Evolutionary conservation across 495 filamentous ascomycete genomes (phyloP), one percentile per base, ranked within the genome.

Genomic region (Lindgomyces ingoldianus): DNA sequence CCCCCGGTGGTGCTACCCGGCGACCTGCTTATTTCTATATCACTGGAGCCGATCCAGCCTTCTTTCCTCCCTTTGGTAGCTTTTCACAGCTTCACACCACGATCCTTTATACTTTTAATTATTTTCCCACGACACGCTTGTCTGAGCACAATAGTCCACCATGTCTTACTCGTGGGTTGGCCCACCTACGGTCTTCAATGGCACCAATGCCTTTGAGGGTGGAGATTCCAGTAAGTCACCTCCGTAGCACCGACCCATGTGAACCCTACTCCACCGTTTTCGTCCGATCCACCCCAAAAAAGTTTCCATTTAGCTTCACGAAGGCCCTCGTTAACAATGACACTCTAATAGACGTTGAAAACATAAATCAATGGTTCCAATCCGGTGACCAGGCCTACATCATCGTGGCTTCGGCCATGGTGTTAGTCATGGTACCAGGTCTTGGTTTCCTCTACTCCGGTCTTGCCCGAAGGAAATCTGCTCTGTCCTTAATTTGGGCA

Each of bases 341-440:
- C 16, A 4, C 12, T 14, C 16, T 29, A 25, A 29, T 68, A 91
- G 88, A 81, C 62, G 77, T 72, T 71, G 87, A 90, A 71, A 92
- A 91, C 76, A 71, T 95, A 68, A 96, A 96, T 80, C 91, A 93
- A 87, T 93, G 91, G 91, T 89, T 79, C 70, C 74, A 84, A 60
- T 76, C 86, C 11, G 89, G 88, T 57, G 88, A 91, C 69, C 81
- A 85, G 76, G 89, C 91, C 74, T 98, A 91, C 79, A 97, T 98
- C 76, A 84, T 98, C 71, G 79, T 98, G 41, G 81, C 91, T 48
- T 87, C 93, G 57, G 93, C 89, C 70, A 96, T 98, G 94, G 94
- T 98, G 53, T 76, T 98, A 78, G 76, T 96, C 77, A 96, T 96
- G 92, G 79, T 89, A 48, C 86, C 86, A 19, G 88, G 87, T 67